phyloP scores from a whole-genome alignment of 1,139 yeast genomes.

The Zygosaccharomyces pseudobailii region DNA sequence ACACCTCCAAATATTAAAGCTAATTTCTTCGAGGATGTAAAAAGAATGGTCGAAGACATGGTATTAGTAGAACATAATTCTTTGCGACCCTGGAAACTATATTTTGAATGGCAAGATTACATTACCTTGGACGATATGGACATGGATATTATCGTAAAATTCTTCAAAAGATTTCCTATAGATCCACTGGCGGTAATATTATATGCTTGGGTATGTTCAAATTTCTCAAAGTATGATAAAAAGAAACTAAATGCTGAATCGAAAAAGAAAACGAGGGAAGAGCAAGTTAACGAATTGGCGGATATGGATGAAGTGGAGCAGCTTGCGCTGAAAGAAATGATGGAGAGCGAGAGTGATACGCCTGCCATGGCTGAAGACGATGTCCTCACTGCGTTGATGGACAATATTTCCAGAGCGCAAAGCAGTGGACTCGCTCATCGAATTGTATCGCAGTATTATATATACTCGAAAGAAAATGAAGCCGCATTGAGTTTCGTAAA shows the following conservation, averaged over 20 bases:
- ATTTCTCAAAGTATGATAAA: slow-evolving; percentile 46
- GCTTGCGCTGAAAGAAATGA: slow-evolving; percentile 8
- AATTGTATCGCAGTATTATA: slow-evolving; percentile 56
- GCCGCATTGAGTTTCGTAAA: slow-evolving; percentile 58
- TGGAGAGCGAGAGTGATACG: slow-evolving; percentile 19
- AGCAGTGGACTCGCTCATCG: slow-evolving; percentile 60
- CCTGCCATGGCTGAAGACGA: slow-evolving; percentile 43
- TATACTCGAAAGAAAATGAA: slow-evolving; percentile 59
- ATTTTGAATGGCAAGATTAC: slow-evolving; percentile 73
- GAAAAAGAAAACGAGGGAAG: slow-evolving; percentile 19
- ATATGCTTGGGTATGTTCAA: slow-evolving; percentile 59
- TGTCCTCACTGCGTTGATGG: slow-evolving; percentile 48
- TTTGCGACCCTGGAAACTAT: slow-evolving; percentile 65
- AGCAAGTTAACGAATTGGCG: slow-evolving; percentile 21
- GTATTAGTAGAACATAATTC: slow-evolving; percentile 60
- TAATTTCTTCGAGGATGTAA: slow-evolving; percentile 41
- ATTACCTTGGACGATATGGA: slow-evolving; percentile 48
- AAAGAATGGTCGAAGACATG: slow-evolving; percentile 65
- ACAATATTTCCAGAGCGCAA: slow-evolving; percentile 46
- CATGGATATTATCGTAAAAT: slow-evolving; percentile 43
- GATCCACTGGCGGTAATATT: slow-evolving; percentile 63
- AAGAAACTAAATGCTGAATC: slow-evolving; percentile 21
- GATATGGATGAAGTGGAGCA: slow-evolving; percentile 13
- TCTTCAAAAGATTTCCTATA: slow-evolving; percentile 52
- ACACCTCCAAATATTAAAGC: slow-evolving; percentile 44